These are phyloP conservation scores for Hemileccinum rubropunctum DNA, from an alignment of 768 basidiomycete species.

Conservation along the genomic window DNA sequence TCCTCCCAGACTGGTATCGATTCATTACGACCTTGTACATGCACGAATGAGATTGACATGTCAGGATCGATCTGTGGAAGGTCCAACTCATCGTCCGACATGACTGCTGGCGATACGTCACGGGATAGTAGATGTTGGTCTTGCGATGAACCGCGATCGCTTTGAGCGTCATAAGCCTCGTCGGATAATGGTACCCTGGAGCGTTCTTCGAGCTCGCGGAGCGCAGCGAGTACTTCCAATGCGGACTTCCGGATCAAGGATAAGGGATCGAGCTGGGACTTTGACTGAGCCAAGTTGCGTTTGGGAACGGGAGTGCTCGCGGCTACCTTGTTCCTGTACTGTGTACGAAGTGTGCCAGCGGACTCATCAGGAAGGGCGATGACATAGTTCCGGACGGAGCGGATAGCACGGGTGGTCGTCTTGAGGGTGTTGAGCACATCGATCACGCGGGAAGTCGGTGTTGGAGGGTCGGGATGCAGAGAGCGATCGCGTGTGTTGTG, in stretches of 20 bases:
- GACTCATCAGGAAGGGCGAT: constrained; percentile 78
- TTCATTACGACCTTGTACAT: constrained; percentile 62
- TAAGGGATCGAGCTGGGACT: constrained; percentile 54
- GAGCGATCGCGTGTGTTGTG: constrained; percentile 18
- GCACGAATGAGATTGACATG: constrained; percentile 64
- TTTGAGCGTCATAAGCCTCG: constrained; percentile 80
- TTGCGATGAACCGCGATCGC: constrained; percentile 55
- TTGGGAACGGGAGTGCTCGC: constrained; percentile 31
- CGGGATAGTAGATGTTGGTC: constrained; percentile 38
- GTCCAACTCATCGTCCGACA: constrained; percentile 38
- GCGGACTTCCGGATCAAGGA: constrained; percentile 72
- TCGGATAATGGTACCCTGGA: constrained; percentile 74
- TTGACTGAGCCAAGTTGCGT: constrained; percentile 32
- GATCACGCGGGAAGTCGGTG: constrained; percentile 25
- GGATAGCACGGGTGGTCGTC: constrained; percentile 75
- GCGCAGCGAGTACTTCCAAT: constrained; percentile 75
- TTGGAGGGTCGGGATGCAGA: constrained; percentile 14
- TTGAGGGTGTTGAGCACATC: constrained; percentile 74
- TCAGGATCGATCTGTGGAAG: constrained; percentile 49
- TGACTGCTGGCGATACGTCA: constrained; percentile 41
- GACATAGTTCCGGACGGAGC: constrained; percentile 81
- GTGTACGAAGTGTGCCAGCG: constrained; percentile 48
- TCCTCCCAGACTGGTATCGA: constrained; percentile 83
- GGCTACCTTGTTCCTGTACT: constrained; percentile 56
- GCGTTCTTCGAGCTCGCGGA: constrained; percentile 79